Evolutionary conservation across 1,284 basidiomycete genomes (phyloP).

Genomic region (Trametes hirsuta): DNA sequence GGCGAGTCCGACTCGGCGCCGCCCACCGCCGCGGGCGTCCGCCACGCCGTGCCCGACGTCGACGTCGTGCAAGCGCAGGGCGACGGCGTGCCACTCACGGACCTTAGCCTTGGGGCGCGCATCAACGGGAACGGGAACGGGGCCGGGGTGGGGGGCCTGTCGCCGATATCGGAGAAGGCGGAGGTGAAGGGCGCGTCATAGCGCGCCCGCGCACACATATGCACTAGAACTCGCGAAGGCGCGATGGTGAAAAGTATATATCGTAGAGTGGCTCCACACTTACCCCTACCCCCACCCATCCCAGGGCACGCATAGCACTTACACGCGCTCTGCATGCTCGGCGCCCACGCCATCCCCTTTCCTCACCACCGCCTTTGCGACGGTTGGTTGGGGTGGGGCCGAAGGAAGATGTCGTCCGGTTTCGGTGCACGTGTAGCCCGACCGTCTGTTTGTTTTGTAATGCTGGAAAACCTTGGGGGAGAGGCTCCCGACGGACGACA

Average conservation of each 20-base stretch:
- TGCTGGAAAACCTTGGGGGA: constrained; percentile 4
- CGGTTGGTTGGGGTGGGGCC: too few relatives aligned
- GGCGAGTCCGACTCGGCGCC: constrained; percentile 22
- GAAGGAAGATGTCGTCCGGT: too few relatives aligned
- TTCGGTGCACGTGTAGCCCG: too few relatives aligned
- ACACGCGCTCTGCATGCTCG: too few relatives aligned
- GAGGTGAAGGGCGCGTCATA: constrained; percentile 12
- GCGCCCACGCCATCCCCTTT: too few relatives aligned
- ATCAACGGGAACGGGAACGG: constrained; percentile 1
- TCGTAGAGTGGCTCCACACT: neutral
- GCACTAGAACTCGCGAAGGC: neutral
- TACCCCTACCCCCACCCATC: too few relatives aligned
- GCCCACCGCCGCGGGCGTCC: constrained; percentile 48
- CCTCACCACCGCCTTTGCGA: too few relatives aligned
- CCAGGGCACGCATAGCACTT: too few relatives aligned
- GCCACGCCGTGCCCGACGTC: constrained; percentile 47
- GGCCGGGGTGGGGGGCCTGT: constrained; percentile 2
- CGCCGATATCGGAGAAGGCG: constrained; percentile 24
- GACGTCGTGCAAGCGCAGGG: constrained; percentile 3
- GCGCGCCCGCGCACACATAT: too few relatives aligned
- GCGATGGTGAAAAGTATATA: neutral
- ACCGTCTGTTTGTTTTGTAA: neutral
- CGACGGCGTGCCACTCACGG: neutral
- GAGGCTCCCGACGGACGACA: constrained; percentile 6
- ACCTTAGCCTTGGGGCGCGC: neutral